Base-by-base conservation (phyloP, 1,284 basidiomycete genomes). In the Vanrija humicola region DNA sequence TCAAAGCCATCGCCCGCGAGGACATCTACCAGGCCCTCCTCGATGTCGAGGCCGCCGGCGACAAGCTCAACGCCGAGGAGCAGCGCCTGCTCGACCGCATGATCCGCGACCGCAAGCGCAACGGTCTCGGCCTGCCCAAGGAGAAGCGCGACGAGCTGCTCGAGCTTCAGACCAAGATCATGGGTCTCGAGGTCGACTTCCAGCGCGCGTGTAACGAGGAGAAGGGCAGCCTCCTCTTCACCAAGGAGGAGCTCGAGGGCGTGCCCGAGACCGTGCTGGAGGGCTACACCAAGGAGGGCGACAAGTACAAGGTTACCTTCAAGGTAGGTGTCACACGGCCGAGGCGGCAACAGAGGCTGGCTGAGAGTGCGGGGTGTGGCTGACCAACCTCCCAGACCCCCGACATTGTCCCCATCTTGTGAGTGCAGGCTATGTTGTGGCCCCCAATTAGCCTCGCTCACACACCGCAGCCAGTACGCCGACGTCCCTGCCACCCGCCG, bases 241-340 rank as follows among this genome's bases (percentile, higher is more conserved):
- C 59, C 6, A 45, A 44, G 34, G 59, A 59, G 47, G 59, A 61
- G 46, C 59, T 61, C 14, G 59, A 45, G 18, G 59, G 59, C 25
- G 55, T 61, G 6, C 59, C 59, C 38, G 29, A 58, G 53, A 40
- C 59, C 3, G 38, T 38, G 1, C 25, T 61, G 3, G 59, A 61
- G 5, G 59, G 59, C 19, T 58, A 57, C 38, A 26, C 53, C 28
- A 48, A 55, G 53, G 59, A 58, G 29, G 59, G 45, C 23, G 59
- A 50, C 53, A 57, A 57, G 59, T 61, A 53, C 59, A 46, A 48
- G 39, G 55, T 61, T 40, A 61, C 59, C 38, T 61, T 42, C 55
- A 61, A 61, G 47, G 47, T 48, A 23, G 3, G 47, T 40, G n/a
- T n/a, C n/a, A n/a, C n/a, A n/a, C n/a, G 15, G 28, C 28, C 28